These are phyloP conservation scores for Erythrobasidium yunnanense DNA, from an alignment of 768 basidiomycete genomes.

Conservation along the genomic window DNA sequence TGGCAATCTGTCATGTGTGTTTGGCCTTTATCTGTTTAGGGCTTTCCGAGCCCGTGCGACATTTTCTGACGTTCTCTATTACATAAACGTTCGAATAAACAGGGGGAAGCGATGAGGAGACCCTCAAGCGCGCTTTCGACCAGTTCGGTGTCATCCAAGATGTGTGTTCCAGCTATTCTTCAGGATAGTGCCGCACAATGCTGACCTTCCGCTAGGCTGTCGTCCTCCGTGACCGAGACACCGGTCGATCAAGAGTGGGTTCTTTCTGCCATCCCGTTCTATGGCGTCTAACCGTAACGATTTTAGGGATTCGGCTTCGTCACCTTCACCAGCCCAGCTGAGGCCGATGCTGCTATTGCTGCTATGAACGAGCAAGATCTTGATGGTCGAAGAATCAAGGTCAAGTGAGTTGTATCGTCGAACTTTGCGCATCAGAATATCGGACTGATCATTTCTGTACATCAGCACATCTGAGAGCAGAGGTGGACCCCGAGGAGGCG, in stretches of 20 bases:
- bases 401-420: conserved; percentile 46
- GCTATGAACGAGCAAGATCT: conserved; percentile 79
- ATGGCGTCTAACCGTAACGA: not conserved
- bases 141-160: conserved; percentile 18
- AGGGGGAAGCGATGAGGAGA: conserved; percentile 26
- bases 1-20: conserved; percentile 23
- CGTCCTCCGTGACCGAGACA: conserved; percentile 25
- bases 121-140: conserved; percentile 9
- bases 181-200: not conserved
- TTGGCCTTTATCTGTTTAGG: not conserved
- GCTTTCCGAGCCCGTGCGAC: not conserved
- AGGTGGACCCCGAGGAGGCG: conserved; percentile 12
- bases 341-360: conserved; percentile 68
- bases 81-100: not conserved
- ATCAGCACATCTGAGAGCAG: conserved; percentile 16
- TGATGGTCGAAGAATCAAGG: conserved; percentile 80
- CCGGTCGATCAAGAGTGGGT: conserved; percentile 22
- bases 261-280: not conserved
- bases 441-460: not conserved
- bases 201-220: not conserved
- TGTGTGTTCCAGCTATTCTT: not conserved
- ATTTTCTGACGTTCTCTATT: not conserved
- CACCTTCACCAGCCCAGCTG: conserved; percentile 45
- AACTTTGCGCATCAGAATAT: too few relatives aligned
- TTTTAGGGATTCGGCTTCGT: conserved; percentile 79